Percentiles rank a stretch among this genome's conserved stretches.
Conservation (phyloP, 192 early-diverging fungal species). For the Podila epigama region DNA sequence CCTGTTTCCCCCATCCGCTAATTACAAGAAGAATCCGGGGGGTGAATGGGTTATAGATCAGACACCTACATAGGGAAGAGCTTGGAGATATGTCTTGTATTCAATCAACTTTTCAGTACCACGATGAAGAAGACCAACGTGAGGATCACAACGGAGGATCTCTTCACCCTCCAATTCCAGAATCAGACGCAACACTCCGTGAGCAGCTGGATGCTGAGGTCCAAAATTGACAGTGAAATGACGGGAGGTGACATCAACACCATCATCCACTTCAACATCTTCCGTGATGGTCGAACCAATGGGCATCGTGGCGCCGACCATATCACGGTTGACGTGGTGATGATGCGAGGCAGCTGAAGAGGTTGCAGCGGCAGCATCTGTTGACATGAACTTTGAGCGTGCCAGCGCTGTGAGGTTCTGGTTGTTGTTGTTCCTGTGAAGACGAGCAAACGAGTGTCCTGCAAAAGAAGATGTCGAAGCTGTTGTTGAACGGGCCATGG, state of each 20-base stretch:
- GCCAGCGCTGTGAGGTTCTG: neutral
- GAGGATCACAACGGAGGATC: slow-evolving; percentile 93
- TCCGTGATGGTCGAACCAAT: slow-evolving; percentile 31
- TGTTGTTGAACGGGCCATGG: neutral
- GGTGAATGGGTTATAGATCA: neutral
- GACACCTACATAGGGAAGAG: slow-evolving; percentile 82
- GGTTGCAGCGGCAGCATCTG: slow-evolving; percentile 9
- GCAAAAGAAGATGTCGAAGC: neutral
- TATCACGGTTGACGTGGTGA: slow-evolving; percentile 23
- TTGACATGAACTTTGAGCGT: slow-evolving; percentile 25
- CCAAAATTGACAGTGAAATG: slow-evolving; percentile 99
- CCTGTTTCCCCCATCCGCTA: too few relatives aligned
- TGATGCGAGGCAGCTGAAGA: slow-evolving; percentile 15
- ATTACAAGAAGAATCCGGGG: neutral
- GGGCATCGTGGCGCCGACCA: slow-evolving; percentile 11
- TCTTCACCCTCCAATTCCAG: slow-evolving; percentile 93
- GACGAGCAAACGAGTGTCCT: slow-evolving; percentile 4
- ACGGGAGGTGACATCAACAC: slow-evolving; percentile 58
- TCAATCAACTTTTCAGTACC: slow-evolving; percentile 99
- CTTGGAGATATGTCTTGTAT: slow-evolving; percentile 98
- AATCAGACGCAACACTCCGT: slow-evolving; percentile 94
- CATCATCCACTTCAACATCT: slow-evolving; percentile 50
- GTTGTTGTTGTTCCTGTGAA: slow-evolving; percentile 4
- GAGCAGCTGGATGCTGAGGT: slow-evolving; percentile 99
- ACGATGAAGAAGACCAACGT: slow-evolving; percentile 96